A percentile compares a stretch with the other conserved stretches of the same genome.
These are phyloP conservation scores for Pilatotrama ljubarskyi DNA, from an alignment of 768 basidiomycete genomes.

Conservation along the genomic window DNA sequence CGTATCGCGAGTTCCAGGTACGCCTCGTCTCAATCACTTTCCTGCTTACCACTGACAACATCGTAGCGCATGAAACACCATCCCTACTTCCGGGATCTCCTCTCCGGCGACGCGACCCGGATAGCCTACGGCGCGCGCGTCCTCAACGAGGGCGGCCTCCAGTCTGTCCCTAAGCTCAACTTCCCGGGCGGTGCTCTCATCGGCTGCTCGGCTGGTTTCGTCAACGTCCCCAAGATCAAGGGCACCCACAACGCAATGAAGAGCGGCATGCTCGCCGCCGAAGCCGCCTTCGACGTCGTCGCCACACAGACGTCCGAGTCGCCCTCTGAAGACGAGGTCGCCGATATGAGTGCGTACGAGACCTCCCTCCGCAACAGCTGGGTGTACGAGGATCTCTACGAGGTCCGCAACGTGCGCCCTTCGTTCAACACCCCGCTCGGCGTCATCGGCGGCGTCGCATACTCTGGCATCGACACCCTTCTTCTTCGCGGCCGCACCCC, in stretches of 20 bases:
- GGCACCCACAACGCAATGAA: constrained; percentile 99
- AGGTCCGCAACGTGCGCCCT: constrained; percentile 90
- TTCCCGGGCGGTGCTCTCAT: constrained; percentile 96
- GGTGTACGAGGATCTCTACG: constrained; percentile 82
- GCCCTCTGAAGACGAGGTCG: constrained; percentile 26
- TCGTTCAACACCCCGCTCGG: constrained; percentile 83
- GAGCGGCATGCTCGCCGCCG: constrained; percentile 95
- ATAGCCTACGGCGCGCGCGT: constrained; percentile 90
- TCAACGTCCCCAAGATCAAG: constrained; percentile 97
- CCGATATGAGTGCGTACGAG: constrained; percentile 77
- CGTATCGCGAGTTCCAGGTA: constrained; percentile 92
- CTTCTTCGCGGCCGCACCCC: constrained; percentile 83
- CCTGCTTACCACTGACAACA: constrained; percentile 21
- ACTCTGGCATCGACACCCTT: constrained; percentile 86
- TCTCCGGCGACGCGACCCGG: constrained; percentile 70
- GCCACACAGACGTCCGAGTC: constrained; percentile 30
- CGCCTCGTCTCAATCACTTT: constrained; percentile 22
- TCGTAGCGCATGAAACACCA: constrained; percentile 91
- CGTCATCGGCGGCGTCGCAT: constrained; percentile 82
- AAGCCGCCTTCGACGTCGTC: constrained; percentile 74
- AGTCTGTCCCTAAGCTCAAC: constrained; percentile 80
- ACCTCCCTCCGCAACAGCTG: constrained; percentile 70
- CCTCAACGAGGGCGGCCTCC: constrained; percentile 91
- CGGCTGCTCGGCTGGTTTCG: constrained; percentile 93
- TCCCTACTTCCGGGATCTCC: constrained; percentile 81